Base-by-base conservation (phyloP, 768 basidiomycete species). In the Tylopilus plumbeoviolaceoides region DNA sequence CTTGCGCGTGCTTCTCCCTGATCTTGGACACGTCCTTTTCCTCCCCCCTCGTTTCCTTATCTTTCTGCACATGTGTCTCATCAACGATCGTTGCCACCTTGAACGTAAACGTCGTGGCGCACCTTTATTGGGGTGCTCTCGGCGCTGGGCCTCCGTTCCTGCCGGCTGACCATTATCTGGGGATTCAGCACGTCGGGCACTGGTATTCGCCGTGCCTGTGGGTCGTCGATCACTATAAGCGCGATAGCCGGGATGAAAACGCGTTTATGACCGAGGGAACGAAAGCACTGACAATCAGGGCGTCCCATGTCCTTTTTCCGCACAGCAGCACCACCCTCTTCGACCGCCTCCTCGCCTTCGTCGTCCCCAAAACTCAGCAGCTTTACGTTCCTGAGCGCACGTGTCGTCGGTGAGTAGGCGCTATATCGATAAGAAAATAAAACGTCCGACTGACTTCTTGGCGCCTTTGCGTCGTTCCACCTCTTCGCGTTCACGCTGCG, bases 331-430 rank as follows among this genome's bases (percentile, higher is more conserved):
- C 83, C 86, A 12, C 72, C 79, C 8, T 82, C 84, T 25, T 80
- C 85, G 31, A 62, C 27, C 27, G 27, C 74, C 5, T 80, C 85
- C 20, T 63, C 74, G 1, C 81, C 87, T 43, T 82, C 87, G 8
- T 82, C 87, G 9, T 75, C 87, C 15, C 84, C 91, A 66, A 99
- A 99, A 47, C 92, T 95, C 50, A 98, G 70, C 10, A 99, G 71
- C 51, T 87, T 89, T 10, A 89, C 88, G 62, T 99, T 92, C 70
- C 94, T 97, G 55, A 21, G 42, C 47, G 14, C 31, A 38, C 42
- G 44, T 30, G 33, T 43, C 48, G 52, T 27, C 14, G 25, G 35
- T 54, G 5, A 44, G 21, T 31, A 28, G 20, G 6, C 17, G 47
- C 21, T 15, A 25, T 35, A 31, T 27, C n/a, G n/a, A n/a, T n/a